Conservation (phyloP, 2,329 filamentous ascomycete genomes). For the Leptographium galeiforme region DNA sequence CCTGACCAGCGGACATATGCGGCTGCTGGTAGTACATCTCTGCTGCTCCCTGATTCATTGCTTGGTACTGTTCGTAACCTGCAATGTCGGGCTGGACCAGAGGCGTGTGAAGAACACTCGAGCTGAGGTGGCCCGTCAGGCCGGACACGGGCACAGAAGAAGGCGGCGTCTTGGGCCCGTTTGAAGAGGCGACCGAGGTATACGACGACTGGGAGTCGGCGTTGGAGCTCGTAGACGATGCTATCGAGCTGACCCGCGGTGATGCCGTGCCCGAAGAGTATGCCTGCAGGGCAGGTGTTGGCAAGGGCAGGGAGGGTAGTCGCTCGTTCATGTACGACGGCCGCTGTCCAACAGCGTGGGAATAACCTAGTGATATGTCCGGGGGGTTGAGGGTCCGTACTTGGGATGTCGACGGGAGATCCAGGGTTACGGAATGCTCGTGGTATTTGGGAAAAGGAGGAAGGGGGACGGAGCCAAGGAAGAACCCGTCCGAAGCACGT, state of each 20-base stretch:
- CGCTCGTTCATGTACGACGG: conserved; percentile 59
- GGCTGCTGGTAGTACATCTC: conserved; percentile 75
- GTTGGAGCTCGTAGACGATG: conserved; percentile 40
- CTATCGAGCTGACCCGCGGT: conserved; percentile 64
- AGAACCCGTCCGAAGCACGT: no score
- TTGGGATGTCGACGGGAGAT: conserved; percentile 77
- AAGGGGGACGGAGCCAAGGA: no score
- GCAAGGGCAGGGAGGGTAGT: conserved; percentile 57
- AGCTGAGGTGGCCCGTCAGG: background rate
- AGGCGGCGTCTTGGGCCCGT: conserved; percentile 59
- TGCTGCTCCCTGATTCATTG: conserved; percentile 70
- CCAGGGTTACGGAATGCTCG: conserved; percentile 61
- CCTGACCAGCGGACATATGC: conserved; percentile 67
- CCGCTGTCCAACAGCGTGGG: conserved; percentile 46
- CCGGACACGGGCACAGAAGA: conserved; percentile 46
- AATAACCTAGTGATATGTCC: conserved; percentile 58
- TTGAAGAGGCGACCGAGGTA: conserved; percentile 40
- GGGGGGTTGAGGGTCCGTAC: conserved; percentile 66
- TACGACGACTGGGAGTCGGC: conserved; percentile 40
- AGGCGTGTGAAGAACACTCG: conserved; percentile 25
- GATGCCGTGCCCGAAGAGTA: conserved; percentile 61
- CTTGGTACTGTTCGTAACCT: conserved; percentile 30
- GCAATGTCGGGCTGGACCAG: conserved; percentile 21
- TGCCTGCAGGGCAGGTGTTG: conserved; percentile 49
- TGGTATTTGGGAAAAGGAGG: background rate